Evolutionary conservation across 352 stramenopile species (phyloP).

Genomic region (Blastocystis sp.): DNA sequence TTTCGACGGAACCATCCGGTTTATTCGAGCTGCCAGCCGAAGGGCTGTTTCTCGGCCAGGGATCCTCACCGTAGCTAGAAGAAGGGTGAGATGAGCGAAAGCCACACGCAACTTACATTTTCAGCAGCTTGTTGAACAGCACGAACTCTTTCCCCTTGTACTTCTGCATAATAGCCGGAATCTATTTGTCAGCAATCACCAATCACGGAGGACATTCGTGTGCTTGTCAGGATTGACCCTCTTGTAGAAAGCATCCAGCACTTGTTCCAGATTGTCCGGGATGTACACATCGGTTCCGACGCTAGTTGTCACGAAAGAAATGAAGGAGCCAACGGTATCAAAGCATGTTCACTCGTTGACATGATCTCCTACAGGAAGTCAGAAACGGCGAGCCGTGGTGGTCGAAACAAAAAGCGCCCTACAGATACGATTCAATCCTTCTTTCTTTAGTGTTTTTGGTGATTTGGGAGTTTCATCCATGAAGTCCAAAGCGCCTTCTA

Average conservation of each 20-base stretch:
- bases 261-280: constrained; percentile 49
- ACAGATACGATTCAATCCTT: too few relatives aligned
- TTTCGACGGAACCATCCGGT: too few relatives aligned
- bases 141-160: constrained; percentile 19
- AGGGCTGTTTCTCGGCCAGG: not conserved
- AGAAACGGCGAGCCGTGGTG: too few relatives aligned
- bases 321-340: not conserved
- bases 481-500: too few relatives aligned
- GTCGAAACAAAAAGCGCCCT: too few relatives aligned
- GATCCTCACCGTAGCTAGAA: constrained; percentile 48
- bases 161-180: constrained; percentile 13
- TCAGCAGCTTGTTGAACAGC: constrained; percentile 18
- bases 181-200: not conserved
- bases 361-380: not conserved
- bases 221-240: constrained; percentile 48
- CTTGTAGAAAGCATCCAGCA: constrained; percentile 33
- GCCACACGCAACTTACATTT: constrained; percentile 8
- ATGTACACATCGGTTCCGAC: constrained; percentile 8
- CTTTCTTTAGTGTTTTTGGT: too few relatives aligned
- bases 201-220: not conserved
- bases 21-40: too few relatives aligned
- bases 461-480: too few relatives aligned
- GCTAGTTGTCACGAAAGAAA: not conserved
- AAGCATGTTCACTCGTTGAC: not conserved
- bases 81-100: not conserved